Evolutionary conservation across 257 asterid genomes (phyloP).

Genomic region (Leptodermis oblonga): DNA sequence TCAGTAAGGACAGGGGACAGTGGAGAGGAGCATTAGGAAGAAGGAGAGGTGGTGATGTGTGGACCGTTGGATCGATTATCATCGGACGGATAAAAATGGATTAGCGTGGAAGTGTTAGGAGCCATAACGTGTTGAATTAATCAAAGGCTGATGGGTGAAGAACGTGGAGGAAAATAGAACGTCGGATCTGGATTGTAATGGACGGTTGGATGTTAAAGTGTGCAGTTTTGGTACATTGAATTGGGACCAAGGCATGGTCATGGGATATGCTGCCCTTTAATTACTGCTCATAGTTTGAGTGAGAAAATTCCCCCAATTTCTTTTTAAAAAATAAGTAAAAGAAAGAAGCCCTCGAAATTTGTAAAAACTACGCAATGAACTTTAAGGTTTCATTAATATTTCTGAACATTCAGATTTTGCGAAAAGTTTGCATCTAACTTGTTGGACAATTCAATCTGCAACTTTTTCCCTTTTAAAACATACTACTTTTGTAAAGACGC

Average conservation of each 20-base stretch:
- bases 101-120: conserved; percentile 64
- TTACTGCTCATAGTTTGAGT: not conserved
- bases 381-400: too few species aligned
- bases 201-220: conserved; percentile 23
- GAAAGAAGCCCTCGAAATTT: too few species aligned
- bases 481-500: too few species aligned
- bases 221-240: conserved; percentile 10
- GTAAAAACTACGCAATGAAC: too few species aligned
- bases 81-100: conserved; percentile 30
- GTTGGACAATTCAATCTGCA: too few species aligned
- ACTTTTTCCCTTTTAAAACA: too few species aligned
- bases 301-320: not conserved
- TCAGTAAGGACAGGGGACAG: conserved; percentile 13
- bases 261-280: not conserved
- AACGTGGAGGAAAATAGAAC: conserved; percentile 38
- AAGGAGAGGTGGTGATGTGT: conserved; percentile 15
- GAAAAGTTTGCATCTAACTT: too few species aligned
- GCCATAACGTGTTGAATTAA: conserved; percentile 59
- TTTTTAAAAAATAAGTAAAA: not conserved
- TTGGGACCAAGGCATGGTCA: conserved; percentile 8
- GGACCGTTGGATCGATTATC: conserved; percentile 43
- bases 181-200: conserved; percentile 31
- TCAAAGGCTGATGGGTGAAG: conserved; percentile 51
- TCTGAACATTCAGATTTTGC: too few species aligned
- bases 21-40: conserved; percentile 12